Conservation (phyloP, 2,329 filamentous ascomycete species). For the Periglandula ipomoeae region DNA sequence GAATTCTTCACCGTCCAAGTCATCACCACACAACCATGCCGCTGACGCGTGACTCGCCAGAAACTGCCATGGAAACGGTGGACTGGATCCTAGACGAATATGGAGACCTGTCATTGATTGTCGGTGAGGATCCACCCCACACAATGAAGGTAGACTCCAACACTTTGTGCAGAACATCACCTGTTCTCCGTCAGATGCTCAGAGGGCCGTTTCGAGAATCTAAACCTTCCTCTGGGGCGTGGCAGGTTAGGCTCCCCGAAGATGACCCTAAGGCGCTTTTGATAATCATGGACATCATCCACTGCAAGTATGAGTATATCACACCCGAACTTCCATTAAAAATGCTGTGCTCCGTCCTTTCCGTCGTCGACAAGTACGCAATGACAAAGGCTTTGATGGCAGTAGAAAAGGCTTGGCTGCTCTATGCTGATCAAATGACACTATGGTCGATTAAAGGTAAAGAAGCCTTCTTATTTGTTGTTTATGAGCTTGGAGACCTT, state of each 20-base stretch:
- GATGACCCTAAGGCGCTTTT: background rate
- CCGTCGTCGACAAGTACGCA: slow-evolving; percentile 12
- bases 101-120: background rate
- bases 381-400: slow-evolving; percentile 10
- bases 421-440: background rate
- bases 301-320: slow-evolving; percentile 3
- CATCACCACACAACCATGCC: no score
- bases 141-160: slow-evolving; percentile 6
- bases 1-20: no score
- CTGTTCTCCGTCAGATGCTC: slow-evolving; percentile 8
- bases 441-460: background rate
- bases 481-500: background rate
- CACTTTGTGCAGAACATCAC: background rate
- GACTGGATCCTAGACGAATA: background rate
- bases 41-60: no score
- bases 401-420: background rate
- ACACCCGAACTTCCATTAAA: background rate
- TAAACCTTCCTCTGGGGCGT: background rate
- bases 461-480: background rate
- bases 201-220: slow-evolving; percentile 2
- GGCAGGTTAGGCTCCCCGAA: slow-evolving; percentile 6
- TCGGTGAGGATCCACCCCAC: background rate
- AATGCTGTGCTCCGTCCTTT: background rate
- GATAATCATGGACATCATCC: slow-evolving; percentile 6
- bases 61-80: background rate